phyloP scores from a whole-genome alignment of 164 flowering plant species.

The Chloranthus sessilifolius region DNA sequence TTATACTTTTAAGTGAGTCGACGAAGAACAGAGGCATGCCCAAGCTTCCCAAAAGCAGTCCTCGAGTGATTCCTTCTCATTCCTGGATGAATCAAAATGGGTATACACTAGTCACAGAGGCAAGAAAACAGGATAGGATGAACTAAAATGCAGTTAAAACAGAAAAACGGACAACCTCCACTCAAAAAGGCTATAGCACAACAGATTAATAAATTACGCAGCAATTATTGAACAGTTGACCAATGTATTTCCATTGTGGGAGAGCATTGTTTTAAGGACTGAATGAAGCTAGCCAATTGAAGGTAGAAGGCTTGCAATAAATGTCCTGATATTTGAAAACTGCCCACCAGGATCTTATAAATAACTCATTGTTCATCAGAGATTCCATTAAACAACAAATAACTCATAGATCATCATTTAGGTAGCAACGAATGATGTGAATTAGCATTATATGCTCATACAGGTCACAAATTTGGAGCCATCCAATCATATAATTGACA shows the following conservation, averaged over 20 bases:
- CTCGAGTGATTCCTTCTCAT: conserved; percentile 57
- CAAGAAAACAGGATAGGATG: conserved; percentile 1
- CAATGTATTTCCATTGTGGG: background rate
- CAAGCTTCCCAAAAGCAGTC: conserved; percentile 99
- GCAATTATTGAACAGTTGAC: background rate
- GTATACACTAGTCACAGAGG: conserved; percentile 11
- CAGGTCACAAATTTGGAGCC: too few relatives aligned
- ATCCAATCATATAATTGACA: too few relatives aligned
- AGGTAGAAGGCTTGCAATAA: too few relatives aligned
- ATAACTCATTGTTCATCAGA: too few relatives aligned
- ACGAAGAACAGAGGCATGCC: conserved; percentile 96
- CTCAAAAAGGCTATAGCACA: background rate
- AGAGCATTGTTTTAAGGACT: background rate
- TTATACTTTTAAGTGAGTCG: conserved; percentile 83
- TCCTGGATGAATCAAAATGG: conserved; percentile 36
- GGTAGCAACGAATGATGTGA: too few relatives aligned
- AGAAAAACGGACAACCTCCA: background rate
- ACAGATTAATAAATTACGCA: background rate
- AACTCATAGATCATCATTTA: too few relatives aligned
- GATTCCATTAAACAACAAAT: too few relatives aligned
- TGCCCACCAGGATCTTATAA: too few relatives aligned
- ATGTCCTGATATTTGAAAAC: too few relatives aligned
- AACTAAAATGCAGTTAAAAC: background rate
- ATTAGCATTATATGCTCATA: too few relatives aligned
- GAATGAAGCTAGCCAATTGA: background rate